A percentile compares a stretch with the other conserved stretches of the same genome.
phyloP scores from a whole-genome alignment of 2,329 filamentous ascomycete species.

The Colletotrichum sp. region DNA sequence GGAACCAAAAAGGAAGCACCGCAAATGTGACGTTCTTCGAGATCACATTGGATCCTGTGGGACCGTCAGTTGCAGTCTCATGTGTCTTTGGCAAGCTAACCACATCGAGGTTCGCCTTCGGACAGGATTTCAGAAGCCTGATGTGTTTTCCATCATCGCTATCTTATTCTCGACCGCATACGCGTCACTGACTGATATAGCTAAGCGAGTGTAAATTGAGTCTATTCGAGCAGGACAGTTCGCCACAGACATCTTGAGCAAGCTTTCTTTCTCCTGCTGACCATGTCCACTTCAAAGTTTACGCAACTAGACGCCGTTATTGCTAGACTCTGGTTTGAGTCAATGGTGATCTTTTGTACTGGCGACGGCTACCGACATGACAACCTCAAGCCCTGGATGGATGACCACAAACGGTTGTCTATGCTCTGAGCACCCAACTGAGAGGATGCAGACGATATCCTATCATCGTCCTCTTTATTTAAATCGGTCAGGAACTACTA shows the following conservation, averaged over 20 bases:
- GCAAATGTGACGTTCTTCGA: background rate
- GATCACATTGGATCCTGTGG: background rate
- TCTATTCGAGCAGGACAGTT: background rate
- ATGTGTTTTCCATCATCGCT: background rate
- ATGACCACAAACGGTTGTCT: background rate
- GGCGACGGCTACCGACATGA: background rate
- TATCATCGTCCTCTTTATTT: background rate
- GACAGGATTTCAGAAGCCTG: background rate
- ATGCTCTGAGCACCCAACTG: rapidly evolving
- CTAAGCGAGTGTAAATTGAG: background rate
- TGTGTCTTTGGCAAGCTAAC: background rate
- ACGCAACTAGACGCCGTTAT: background rate
- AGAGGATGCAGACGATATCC: rapidly evolving
- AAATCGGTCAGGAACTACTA: no score
- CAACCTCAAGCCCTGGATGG: background rate
- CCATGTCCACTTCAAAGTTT: background rate
- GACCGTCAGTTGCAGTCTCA: background rate
- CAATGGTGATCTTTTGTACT: background rate
- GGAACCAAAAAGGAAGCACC: background rate
- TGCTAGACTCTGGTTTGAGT: background rate
- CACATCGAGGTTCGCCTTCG: background rate
- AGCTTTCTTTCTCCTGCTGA: background rate
- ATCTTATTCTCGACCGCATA: background rate
- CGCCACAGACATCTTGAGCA: background rate
- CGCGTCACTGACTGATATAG: rapidly evolving